Evolutionary conservation across 495 filamentous ascomycete species (phyloP), one percentile per base, ranked within the genome.

Genomic region (Aspergillus bridgeri): DNA sequence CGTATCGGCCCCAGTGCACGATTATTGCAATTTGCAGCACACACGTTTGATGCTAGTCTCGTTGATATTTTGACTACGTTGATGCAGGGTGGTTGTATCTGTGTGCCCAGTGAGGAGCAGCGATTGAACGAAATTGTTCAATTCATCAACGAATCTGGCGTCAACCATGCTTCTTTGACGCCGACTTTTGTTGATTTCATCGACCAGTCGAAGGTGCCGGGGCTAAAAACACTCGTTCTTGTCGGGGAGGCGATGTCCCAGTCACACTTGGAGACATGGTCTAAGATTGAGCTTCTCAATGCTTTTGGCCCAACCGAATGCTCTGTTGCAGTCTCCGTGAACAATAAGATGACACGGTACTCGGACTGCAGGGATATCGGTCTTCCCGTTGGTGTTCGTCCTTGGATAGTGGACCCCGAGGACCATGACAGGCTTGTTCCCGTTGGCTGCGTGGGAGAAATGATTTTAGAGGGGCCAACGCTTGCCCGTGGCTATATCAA

Each of bases 241-340:
- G 78, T 68, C 7, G 83, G 83, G 7, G 85, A 88, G 64, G 69
- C 79, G 42, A 80, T 87, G 76, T 77, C 78, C 21, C 70, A 74
- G 42, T 75, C 75, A 3, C 65, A 82, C 55, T 66, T 83, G 38
- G 67, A 72, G 2, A 78, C 72, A 21, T 87, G 85, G 85, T 81
- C 77, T 13, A 73, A 66, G 55, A 74, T 80, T 33, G 69, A 71
- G 68, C 70, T 84, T 50, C 63, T 86, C 57, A 86, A 86, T 64
- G 83, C 74, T 3, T 88, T 86, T 56, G 85, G 85, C 0, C 85
- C 85, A 1, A 78, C 75, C 4, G 78, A 81, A 56, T 68, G 63
- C 54, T 68, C 74, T 50, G 72, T 80, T 18, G 68, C 69, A 3
- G 69, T 74, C 11, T 68, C 67, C 11, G 54, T 75, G 15, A 80